Evolutionary conservation across 495 filamentous ascomycete species (phyloP).

Genomic region (Paragyromitra xinjiangensis): DNA sequence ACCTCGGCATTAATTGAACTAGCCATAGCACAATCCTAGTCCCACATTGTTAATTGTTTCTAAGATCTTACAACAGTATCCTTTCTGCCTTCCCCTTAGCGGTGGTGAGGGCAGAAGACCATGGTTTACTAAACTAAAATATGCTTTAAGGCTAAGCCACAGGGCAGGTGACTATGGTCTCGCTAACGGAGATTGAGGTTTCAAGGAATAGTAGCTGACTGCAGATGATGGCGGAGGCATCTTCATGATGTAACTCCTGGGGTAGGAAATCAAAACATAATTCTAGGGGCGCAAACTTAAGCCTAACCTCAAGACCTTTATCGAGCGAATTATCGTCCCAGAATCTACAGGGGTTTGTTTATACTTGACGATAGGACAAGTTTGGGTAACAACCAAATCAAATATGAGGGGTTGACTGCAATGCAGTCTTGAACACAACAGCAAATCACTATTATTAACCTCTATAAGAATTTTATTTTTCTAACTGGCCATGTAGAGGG

Average conservation of each 20-base stretch:
- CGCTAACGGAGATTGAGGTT: background rate
- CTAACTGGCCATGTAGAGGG: background rate
- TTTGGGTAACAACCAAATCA: background rate
- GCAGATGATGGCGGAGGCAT: background rate
- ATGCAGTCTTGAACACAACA: background rate
- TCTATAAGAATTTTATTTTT: background rate
- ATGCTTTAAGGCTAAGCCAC: background rate
- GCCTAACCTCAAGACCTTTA: background rate
- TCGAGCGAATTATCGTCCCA: background rate
- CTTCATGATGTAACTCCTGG: background rate
- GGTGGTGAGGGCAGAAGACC: background rate
- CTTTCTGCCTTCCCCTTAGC: too few relatives aligned
- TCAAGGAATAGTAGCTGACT: conserved; percentile 4
- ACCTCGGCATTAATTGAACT: too few relatives aligned
- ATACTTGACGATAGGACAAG: background rate
- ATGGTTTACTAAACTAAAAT: background rate
- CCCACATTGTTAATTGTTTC: too few relatives aligned
- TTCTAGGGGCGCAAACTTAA: background rate
- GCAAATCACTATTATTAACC: background rate
- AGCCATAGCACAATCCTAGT: too few relatives aligned
- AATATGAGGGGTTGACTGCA: background rate
- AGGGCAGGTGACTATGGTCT: background rate
- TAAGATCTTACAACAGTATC: too few relatives aligned
- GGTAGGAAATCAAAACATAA: background rate
- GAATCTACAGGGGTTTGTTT: background rate